Evolutionary conservation across 257 asterid genomes (phyloP).

Genomic region (Rehmannia glutinosa): DNA sequence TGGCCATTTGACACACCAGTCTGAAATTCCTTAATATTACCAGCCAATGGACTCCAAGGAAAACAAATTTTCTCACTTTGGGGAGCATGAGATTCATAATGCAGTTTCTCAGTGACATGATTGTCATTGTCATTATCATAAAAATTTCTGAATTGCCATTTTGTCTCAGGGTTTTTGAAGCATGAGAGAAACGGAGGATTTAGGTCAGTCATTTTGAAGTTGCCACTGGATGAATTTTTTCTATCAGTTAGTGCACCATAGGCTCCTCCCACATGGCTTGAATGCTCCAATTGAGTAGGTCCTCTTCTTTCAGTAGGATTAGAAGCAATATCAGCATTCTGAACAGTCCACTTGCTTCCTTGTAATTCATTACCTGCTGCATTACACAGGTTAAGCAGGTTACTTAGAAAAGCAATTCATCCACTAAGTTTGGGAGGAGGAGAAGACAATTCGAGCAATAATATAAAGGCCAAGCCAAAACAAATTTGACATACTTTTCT

Average conservation of each 20-base stretch:
- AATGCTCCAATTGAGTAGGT: conserved; percentile 20
- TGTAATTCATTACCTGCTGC: conserved; percentile 32
- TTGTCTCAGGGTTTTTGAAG: conserved; percentile 24
- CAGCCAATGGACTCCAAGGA: conserved; percentile 22
- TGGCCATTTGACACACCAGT: conserved; percentile 12
- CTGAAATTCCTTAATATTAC: conserved; percentile 18
- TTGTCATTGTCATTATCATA: conserved; percentile 19
- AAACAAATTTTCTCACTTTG: conserved; percentile 26
- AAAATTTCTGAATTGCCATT: conserved; percentile 12
- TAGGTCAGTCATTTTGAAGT: conserved; percentile 11
- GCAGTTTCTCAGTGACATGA: conserved; percentile 21
- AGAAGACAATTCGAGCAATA: background rate
- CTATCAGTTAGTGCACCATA: conserved; percentile 23
- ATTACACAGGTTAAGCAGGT: conserved; percentile 12
- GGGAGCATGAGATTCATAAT: conserved; percentile 19
- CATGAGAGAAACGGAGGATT: conserved; percentile 23
- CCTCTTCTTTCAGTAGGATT: conserved; percentile 28
- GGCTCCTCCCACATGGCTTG: conserved; percentile 23
- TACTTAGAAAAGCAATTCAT: conserved; percentile 12
- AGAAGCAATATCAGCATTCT: conserved; percentile 17
- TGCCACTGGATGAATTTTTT: conserved; percentile 15
- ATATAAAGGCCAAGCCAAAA: background rate
- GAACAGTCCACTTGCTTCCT: conserved; percentile 23
- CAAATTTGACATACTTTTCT: conserved; percentile 23
- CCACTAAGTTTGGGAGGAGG: background rate